Evolutionary conservation across 148 eudicot species (phyloP).

Genomic region (Beta vulgaris): DNA sequence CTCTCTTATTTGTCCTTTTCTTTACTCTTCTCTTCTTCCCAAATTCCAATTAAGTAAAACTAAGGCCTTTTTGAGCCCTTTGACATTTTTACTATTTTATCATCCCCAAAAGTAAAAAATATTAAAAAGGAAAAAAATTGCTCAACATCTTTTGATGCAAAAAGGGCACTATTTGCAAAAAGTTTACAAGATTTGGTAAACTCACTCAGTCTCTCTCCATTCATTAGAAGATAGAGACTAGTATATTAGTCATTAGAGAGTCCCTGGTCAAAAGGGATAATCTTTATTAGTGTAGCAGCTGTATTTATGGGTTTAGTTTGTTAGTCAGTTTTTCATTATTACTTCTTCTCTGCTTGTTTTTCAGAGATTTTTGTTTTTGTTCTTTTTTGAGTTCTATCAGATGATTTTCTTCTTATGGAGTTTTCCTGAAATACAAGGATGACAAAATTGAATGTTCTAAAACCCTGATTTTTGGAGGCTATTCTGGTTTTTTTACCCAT

Average conservation of each 20-base stretch:
- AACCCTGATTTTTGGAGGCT: constrained; percentile 14
- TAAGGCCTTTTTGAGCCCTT: constrained; percentile 33
- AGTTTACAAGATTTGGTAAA: constrained; percentile 35
- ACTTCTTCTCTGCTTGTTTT: constrained; percentile 7
- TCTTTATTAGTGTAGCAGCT: constrained; percentile 23
- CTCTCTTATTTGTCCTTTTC: constrained; percentile 2
- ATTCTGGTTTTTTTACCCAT: constrained; percentile 21
- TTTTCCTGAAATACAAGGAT: constrained; percentile 33
- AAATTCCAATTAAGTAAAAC: constrained; percentile 15
- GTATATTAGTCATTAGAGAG: not conserved
- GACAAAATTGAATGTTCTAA: constrained; percentile 29
- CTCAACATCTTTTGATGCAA: constrained; percentile 53
- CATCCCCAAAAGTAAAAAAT: not conserved
- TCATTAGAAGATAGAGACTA: not conserved
- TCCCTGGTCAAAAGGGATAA: constrained; percentile 51
- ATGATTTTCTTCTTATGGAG: constrained; percentile 9
- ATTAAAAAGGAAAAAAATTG: not conserved
- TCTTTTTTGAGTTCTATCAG: not conserved
- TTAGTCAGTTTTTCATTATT: constrained; percentile 19
- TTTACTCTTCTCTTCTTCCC: not conserved
- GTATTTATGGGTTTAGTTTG: constrained; percentile 28
- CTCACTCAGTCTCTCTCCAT: constrained; percentile 7
- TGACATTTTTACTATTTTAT: constrained; percentile 32
- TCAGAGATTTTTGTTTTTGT: not conserved
- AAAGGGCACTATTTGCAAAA: constrained; percentile 50